Base-by-base conservation (phyloP, 2,329 filamentous ascomycete genomes). In the Alternaria sp. region DNA sequence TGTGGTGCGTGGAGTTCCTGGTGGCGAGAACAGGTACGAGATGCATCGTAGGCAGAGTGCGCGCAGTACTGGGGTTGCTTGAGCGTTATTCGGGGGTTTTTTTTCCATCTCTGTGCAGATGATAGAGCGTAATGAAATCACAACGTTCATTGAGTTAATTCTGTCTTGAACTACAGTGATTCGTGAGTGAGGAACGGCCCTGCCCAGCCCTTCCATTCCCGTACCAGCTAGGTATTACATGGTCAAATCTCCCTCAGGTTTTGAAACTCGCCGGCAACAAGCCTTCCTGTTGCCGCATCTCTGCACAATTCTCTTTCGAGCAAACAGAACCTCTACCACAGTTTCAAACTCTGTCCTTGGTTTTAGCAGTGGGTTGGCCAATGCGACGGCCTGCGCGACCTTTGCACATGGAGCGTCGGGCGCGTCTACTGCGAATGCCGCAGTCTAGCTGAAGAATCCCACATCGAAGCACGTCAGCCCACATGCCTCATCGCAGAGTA, bases 1-100 rank as follows among this genome's bases (percentile, higher is more conserved):
- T 48, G 68, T 75, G 13, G 57, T 73, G n/a, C 58, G 72, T 7
- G 72, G 71, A 8, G 41, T 54, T 28, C 44, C 61, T 4, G 54
- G 54, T 10, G 42, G 60, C 14, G 60, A 67, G 24, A 65, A 48
- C 5, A 58, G 58, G 31, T 63, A 61, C 21, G 53, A 59, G 28
- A 46, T 60, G 45, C 56, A 61, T 41, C 53, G 60, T 11, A 55
- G 36, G 45, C 56, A 59, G 23, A 65, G 61, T 40, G 54, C 54
- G 13, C 49, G 49, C 28, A 51, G 49, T 5, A 26, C 49, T 6
- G 49, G 9, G 26, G 36, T 29, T 26, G 49, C 49, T 31, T 51
- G 11, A 42, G 39, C 26, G 13, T 1, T 29, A 17, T 7, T 6
- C 8, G 11, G 9, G 23, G 9, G 41, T 23, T 36, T 7, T 17